Conservation (phyloP, 306 rosid species). For the Trichosanthes cucumerina region DNA sequence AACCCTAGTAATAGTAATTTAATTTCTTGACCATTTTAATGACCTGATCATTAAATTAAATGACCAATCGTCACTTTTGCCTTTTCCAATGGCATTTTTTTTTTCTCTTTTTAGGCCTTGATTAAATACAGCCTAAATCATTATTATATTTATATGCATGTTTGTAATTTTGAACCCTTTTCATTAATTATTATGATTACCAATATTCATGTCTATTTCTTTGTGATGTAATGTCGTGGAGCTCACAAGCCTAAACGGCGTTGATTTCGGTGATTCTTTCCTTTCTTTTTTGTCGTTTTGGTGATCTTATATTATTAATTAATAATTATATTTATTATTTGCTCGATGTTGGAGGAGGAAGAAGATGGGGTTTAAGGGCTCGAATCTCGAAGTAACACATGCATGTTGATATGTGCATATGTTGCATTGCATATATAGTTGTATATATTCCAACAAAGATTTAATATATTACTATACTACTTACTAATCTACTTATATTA, state of each 20-base stretch:
- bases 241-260: conserved; percentile 93
- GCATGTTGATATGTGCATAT: not conserved
- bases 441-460: not conserved
- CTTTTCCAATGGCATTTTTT: conserved; percentile 5
- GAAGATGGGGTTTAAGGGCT: conserved; percentile 8
- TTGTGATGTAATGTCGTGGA: not conserved
- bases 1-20: too few species aligned
- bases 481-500: not conserved
- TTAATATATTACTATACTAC: not conserved
- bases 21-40: not conserved
- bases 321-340: not conserved
- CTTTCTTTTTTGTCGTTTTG: conserved; percentile 77
- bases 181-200: not conserved
- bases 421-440: not conserved
- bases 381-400: conserved; percentile 2
- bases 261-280: conserved; percentile 89
- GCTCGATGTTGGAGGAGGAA: not conserved
- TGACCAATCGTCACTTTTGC: not conserved
- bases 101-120: not conserved
- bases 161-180: not conserved
- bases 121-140: not conserved
- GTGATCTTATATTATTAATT: conserved; percentile 13
- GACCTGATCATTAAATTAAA: not conserved
- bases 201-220: not conserved
- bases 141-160: not conserved